Percentiles rank a stretch among this genome's conserved stretches.
Conservation (phyloP, 148 eudicot genomes). For the Camellia sinensis region DNA sequence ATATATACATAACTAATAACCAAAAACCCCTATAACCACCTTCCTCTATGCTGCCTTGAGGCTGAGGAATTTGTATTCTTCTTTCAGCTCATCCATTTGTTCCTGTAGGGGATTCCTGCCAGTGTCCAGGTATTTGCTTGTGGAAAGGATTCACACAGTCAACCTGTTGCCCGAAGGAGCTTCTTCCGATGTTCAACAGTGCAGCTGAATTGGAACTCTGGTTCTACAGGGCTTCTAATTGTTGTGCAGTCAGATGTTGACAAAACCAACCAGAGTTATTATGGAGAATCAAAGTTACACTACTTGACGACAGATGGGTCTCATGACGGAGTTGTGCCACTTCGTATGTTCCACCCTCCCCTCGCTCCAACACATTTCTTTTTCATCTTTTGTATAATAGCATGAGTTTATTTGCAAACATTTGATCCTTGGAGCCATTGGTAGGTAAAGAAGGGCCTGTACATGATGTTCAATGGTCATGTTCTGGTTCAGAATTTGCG, state of each 20-base stretch:
- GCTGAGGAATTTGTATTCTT: conserved; percentile 6
- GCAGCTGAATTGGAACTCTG: conserved; percentile 78
- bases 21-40: background rate
- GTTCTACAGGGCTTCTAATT: conserved; percentile 83
- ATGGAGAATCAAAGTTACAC: conserved; percentile 91
- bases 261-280: conserved; percentile 97
- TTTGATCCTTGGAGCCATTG: conserved; percentile 22
- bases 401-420: conserved; percentile 7
- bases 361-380: background rate
- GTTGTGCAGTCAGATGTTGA: conserved; percentile 98
- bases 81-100: conserved; percentile 5
- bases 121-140: conserved; percentile 85
- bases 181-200: conserved; percentile 91
- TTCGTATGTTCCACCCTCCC: conserved; percentile 47
- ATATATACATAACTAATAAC: background rate
- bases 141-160: conserved; percentile 55
- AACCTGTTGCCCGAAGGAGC: conserved; percentile 86
- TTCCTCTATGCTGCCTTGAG: background rate
- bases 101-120: conserved; percentile 85
- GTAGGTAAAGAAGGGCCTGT: conserved; percentile 97
- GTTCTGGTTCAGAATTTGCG: conserved; percentile 84
- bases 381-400: background rate
- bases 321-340: conserved; percentile 91
- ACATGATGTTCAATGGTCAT: conserved; percentile 98
- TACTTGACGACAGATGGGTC: conserved; percentile 88